Evolutionary conservation across 129 eudicot species (phyloP).

Genomic region (Apium graveolens): DNA sequence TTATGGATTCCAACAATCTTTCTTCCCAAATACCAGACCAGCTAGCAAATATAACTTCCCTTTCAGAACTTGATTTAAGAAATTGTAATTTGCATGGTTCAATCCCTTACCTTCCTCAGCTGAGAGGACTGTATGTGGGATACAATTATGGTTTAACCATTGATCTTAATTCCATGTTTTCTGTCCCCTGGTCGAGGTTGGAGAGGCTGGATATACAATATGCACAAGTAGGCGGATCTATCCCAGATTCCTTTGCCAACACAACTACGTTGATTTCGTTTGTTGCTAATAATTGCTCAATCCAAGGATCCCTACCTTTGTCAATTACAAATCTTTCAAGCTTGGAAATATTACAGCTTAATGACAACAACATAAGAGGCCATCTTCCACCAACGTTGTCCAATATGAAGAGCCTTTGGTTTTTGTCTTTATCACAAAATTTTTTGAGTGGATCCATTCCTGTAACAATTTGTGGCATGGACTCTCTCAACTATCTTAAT

Average conservation of each 20-base stretch:
- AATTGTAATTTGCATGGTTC: slow-evolving; percentile 8
- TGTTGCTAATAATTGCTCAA: slow-evolving; percentile 6
- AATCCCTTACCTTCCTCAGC: slow-evolving; percentile 17
- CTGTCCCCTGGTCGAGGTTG: slow-evolving; percentile 8
- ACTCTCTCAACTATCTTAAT: slow-evolving; percentile 3
- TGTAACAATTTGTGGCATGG: background rate
- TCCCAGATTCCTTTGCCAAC: slow-evolving; percentile 8
- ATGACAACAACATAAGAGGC: slow-evolving; percentile 11
- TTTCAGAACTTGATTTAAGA: slow-evolving; percentile 3
- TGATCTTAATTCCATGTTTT: slow-evolving; percentile 11
- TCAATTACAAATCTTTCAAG: slow-evolving; percentile 8
- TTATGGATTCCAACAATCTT: slow-evolving; percentile 4
- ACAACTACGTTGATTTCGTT: slow-evolving; percentile 1
- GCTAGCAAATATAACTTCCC: slow-evolving; percentile 15
- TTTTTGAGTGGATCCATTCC: slow-evolving; percentile 9
- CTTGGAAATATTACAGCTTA: slow-evolving; percentile 3
- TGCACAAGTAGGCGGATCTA: slow-evolving; percentile 3
- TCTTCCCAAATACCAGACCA: background rate
- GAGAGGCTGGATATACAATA: slow-evolving; percentile 6
- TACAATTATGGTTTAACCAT: background rate
- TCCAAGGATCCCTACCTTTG: slow-evolving; percentile 13
- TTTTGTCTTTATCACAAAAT: background rate
- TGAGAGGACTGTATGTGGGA: background rate
- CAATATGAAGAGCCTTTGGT: background rate
- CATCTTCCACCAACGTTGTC: slow-evolving; percentile 13